Base-by-base conservation (phyloP, 371 early-diverging fungal species). In the Furculomyces boomerangus region DNA sequence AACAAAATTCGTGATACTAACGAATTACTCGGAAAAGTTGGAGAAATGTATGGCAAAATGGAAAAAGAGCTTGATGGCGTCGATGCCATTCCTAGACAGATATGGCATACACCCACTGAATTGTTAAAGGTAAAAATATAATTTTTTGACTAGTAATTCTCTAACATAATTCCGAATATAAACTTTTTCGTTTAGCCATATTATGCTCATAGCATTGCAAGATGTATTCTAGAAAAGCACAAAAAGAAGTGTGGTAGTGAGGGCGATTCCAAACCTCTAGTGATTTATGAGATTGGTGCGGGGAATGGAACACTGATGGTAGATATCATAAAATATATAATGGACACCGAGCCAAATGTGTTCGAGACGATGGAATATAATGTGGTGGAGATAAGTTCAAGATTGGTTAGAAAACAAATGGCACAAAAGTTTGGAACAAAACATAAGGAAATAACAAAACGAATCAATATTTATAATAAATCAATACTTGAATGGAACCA, bases 41-140 rank as follows among this genome's bases (percentile, higher is more conserved):
- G 78, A 0, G 73, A 78, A 8, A 71, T 82, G 57, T 97, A 97
- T 68, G 72, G 75, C 55, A 80, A 84, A 49, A 74, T 90, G 43
- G 93, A 91, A 50, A 60, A 57, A 26, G 65, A 65, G 55, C 63
- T 68, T 28, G 67, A 59, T 52, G 66, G 68, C 18, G 67, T 69
- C 41, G 57, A 67, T 13, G 66, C 66, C 44, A 72, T 70, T 29
- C 62, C 88, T 0, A 68, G 86, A 58, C 95, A 93, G 68, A 80
- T 93, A 25, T 94, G 98, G 94, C 94, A 95, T 65, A 95, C 98
- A 2, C 91, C 95, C 2, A 90, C 93, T 0, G 95, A 95, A 64
- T 65, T 95, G 27, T 90, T 97, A 67, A 89, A 86, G 56, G 56
- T 56, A 25, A 30, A 2, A 20, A 20, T 25, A 18, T n/a, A 51